Percentiles rank a stretch among this genome's conserved stretches.
phyloP scores from a whole-genome alignment of 352 stramenopile genomes.

The Phytophthora pinifolia region DNA sequence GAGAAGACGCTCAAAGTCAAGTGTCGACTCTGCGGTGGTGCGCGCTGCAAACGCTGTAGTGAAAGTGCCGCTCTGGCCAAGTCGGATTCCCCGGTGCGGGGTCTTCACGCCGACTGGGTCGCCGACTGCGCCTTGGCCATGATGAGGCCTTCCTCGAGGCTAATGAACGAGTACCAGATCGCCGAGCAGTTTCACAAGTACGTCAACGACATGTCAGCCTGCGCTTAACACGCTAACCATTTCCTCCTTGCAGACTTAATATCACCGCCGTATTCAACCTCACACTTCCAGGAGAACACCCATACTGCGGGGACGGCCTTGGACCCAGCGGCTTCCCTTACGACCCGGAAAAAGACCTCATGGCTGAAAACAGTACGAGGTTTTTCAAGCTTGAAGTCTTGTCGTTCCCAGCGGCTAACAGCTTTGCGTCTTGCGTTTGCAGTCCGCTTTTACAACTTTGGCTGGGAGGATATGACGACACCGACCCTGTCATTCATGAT shows the following conservation, averaged over 20 bases:
- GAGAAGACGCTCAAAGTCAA: slow-evolving; percentile 84
- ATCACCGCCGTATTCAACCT: slow-evolving; percentile 91
- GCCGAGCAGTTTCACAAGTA: slow-evolving; percentile 81
- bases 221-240: background rate
- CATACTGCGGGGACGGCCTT: slow-evolving; percentile 87
- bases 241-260: slow-evolving; percentile 41
- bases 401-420: background rate
- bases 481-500: slow-evolving; percentile 84
- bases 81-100: slow-evolving; percentile 67
- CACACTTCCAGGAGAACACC: slow-evolving; percentile 90
- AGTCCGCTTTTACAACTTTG: slow-evolving; percentile 92
- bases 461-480: slow-evolving; percentile 93
- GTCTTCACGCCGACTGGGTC: slow-evolving; percentile 88
- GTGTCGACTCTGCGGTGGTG: slow-evolving; percentile 83
- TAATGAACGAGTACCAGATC: slow-evolving; percentile 85
- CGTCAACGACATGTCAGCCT: slow-evolving; percentile 1
- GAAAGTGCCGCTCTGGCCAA: slow-evolving; percentile 74
- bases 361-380: slow-evolving; percentile 80
- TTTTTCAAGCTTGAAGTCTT: slow-evolving; percentile 8
- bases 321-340: slow-evolving; percentile 84
- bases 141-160: slow-evolving; percentile 83
- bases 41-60: slow-evolving; percentile 87
- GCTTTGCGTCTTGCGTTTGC: background rate
- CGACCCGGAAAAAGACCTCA: slow-evolving; percentile 85
- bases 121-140: slow-evolving; percentile 87